These are phyloP conservation scores for Lactuca sativa DNA, from an alignment of 129 eudicot species.

Conservation along the genomic window DNA sequence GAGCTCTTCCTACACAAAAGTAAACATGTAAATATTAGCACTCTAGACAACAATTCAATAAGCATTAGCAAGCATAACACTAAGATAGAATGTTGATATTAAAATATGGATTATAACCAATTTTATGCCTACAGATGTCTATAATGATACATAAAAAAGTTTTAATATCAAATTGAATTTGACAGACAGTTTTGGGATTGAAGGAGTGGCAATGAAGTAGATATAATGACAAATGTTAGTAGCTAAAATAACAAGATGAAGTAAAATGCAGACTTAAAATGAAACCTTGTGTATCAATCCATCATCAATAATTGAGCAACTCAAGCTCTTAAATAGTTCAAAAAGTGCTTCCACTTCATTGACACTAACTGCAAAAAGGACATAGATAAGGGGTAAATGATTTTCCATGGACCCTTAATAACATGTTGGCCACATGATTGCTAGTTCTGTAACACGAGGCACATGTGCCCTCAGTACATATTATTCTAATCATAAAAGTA, in stretches of 20 bases:
- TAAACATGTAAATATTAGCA: not conserved
- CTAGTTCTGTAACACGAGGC: not conserved
- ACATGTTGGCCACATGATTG: not conserved
- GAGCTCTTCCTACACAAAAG: constrained; percentile 79
- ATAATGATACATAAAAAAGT: too few species aligned
- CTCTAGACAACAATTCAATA: constrained; percentile 5
- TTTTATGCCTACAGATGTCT: too few species aligned
- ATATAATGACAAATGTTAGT: not conserved
- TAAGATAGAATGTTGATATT: not conserved
- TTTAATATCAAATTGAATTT: too few species aligned
- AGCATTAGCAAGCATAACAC: constrained; percentile 2
- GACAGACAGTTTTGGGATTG: too few species aligned
- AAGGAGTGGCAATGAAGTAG: too few species aligned
- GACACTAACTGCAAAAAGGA: constrained; percentile 53
- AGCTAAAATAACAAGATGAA: constrained; percentile 2
- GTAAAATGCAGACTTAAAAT: not conserved
- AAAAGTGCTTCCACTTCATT: constrained; percentile 85
- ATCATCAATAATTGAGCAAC: constrained; percentile 80
- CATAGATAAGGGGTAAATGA: constrained; percentile 1
- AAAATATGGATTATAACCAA: too few species aligned
- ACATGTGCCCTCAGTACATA: not conserved
- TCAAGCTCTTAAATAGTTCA: constrained; percentile 74
- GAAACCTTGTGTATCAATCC: constrained; percentile 89
- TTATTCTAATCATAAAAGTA: not conserved
- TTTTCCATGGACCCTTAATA: not conserved